These are phyloP conservation scores for Nowakowskiella sp. DNA, from an alignment of 192 early-diverging fungal species.

Conservation along the genomic window DNA sequence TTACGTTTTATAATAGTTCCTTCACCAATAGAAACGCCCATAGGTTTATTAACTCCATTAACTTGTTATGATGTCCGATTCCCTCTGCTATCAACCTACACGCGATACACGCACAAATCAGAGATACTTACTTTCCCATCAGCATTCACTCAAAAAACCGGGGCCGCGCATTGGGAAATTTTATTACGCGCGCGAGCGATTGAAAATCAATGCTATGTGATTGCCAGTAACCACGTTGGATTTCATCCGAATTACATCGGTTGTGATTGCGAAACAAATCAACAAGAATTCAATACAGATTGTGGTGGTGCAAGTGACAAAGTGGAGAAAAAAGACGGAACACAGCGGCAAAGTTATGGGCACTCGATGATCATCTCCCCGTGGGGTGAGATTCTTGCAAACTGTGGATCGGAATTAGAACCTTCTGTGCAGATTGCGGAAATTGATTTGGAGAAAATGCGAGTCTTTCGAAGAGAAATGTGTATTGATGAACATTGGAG, in stretches of 20 bases:
- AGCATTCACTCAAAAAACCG: conserved; percentile 74
- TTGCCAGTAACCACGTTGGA: conserved; percentile 72
- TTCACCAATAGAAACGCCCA: conserved; percentile 7
- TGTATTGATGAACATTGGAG: conserved; percentile 66
- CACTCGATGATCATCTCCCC: conserved; percentile 78
- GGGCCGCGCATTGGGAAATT: conserved; percentile 75
- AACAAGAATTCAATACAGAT: too few species aligned
- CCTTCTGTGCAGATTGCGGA: conserved; percentile 55
- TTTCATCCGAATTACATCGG: conserved; percentile 60
- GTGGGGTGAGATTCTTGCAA: conserved; percentile 67
- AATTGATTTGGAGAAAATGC: conserved; percentile 55
- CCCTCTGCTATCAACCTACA: conserved; percentile 49
- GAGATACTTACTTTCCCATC: conserved; percentile 72
- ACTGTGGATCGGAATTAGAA: conserved; percentile 25
- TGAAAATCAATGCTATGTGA: conserved; percentile 75
- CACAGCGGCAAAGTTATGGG: conserved; percentile 65
- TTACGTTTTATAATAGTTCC: conserved; percentile 4
- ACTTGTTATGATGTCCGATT: conserved; percentile 79
- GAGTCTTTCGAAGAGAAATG: conserved; percentile 60
- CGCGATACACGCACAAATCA: conserved; percentile 9
- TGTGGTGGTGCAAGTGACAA: too few species aligned
- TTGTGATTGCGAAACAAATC: too few species aligned
- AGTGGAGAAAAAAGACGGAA: too few species aligned
- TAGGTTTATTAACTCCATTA: conserved; percentile 14
- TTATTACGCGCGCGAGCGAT: conserved; percentile 74